These are phyloP conservation scores for Trichoderma koningiopsis DNA, from an alignment of 2,329 filamentous ascomycete genomes.

Conservation along the genomic window DNA sequence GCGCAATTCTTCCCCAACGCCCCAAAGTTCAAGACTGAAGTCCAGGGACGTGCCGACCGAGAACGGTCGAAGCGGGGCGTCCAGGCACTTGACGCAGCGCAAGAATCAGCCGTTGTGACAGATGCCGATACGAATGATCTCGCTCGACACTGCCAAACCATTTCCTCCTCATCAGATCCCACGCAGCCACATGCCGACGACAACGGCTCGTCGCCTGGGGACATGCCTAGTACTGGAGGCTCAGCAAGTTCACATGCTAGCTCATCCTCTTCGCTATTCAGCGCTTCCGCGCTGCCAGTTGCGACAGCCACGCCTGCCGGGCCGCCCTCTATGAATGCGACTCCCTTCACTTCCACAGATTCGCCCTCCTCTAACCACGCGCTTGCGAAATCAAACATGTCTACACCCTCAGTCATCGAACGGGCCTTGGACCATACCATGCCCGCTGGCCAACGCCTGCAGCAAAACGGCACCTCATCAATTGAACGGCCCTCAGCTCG, in stretches of 20 bases:
- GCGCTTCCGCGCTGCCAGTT: slow-evolving; percentile 48
- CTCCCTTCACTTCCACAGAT: slow-evolving; percentile 42
- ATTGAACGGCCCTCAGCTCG: slow-evolving; percentile 56
- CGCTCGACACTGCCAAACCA: slow-evolving; percentile 30
- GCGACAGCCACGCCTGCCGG: slow-evolving; percentile 47
- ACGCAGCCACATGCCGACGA: slow-evolving; percentile 50
- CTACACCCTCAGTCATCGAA: slow-evolving; percentile 53
- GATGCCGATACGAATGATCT: slow-evolving; percentile 33
- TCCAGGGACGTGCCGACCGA: slow-evolving; percentile 42
- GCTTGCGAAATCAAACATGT: slow-evolving; percentile 56
- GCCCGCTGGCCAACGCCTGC: slow-evolving; percentile 37
- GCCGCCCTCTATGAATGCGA: slow-evolving; percentile 43
- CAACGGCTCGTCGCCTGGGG: slow-evolving; percentile 61
- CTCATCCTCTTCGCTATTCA: slow-evolving; percentile 72
- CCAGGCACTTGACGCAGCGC: slow-evolving; percentile 31
- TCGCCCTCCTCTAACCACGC: slow-evolving; percentile 54
- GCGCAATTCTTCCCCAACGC: slow-evolving; percentile 84
- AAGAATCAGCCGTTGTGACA: slow-evolving; percentile 31
- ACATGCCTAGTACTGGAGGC: slow-evolving; percentile 69
- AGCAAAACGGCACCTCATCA: slow-evolving; percentile 39
- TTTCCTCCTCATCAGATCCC: slow-evolving; percentile 33
- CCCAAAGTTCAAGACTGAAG: slow-evolving; percentile 61
- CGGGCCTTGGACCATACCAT: slow-evolving; percentile 33
- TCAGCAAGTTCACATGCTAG: slow-evolving; percentile 74
- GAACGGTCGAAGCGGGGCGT: slow-evolving; percentile 36